These are phyloP conservation scores for Saccharomycopsis amapae DNA, from an alignment of 805 yeast genomes.

Conservation along the genomic window DNA sequence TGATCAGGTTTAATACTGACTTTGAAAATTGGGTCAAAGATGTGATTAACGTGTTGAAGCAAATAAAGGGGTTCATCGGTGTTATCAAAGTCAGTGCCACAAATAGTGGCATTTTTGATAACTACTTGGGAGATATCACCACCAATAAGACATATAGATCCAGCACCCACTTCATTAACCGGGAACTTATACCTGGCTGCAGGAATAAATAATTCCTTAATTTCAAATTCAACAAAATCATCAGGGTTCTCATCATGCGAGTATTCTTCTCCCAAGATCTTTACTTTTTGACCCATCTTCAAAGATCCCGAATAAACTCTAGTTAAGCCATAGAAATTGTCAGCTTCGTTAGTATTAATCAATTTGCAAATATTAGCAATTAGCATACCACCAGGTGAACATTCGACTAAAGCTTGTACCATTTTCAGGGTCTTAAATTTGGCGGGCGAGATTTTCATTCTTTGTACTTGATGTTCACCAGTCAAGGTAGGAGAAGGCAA, in stretches of 20 bases:
- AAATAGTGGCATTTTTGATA: constrained; percentile 55
- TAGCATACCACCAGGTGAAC: constrained; percentile 37
- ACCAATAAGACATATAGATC: constrained; percentile 59
- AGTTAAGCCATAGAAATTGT: constrained; percentile 48
- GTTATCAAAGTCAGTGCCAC: constrained; percentile 25
- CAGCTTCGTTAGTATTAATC: constrained; percentile 47
- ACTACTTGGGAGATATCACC: constrained; percentile 50
- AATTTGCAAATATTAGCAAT: constrained; percentile 54
- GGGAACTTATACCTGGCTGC: constrained; percentile 66
- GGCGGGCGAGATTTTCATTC: background rate
- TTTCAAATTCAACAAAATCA: constrained; percentile 35
- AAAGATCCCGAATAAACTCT: constrained; percentile 59
- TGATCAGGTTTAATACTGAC: constrained; percentile 75
- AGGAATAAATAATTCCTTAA: constrained; percentile 43
- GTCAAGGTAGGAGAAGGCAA: constrained; percentile 34
- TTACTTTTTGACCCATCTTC: constrained; percentile 38
- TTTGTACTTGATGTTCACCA: constrained; percentile 25
- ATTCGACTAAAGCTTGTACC: background rate
- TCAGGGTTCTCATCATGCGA: constrained; percentile 42
- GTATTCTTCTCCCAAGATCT: constrained; percentile 50
- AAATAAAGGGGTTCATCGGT: constrained; percentile 26
- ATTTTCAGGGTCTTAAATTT: background rate
- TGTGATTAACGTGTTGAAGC: constrained; percentile 38
- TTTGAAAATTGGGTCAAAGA: constrained; percentile 58
- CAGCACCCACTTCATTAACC: constrained; percentile 48